phyloP scores from a whole-genome alignment of 495 filamentous ascomycete species.

The Sordaria brevicollis region DNA sequence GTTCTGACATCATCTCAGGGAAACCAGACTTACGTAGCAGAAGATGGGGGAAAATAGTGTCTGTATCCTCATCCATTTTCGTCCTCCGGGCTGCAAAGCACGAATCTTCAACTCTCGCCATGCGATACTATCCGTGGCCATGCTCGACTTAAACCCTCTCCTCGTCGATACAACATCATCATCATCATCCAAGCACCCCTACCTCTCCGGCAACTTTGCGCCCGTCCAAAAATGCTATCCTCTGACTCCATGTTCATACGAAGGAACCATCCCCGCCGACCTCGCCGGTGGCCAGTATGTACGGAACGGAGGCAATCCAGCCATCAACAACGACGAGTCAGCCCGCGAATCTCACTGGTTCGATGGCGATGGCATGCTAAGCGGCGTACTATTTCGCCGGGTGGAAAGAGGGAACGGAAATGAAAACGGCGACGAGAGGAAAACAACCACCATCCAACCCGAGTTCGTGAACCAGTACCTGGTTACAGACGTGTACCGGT shows the following conservation, averaged over 20 bases:
- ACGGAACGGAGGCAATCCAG: constrained; percentile 57
- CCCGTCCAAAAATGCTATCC: constrained; percentile 41
- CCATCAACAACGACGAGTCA: constrained; percentile 48
- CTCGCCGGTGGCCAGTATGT: constrained; percentile 56
- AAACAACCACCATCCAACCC: constrained; percentile 29
- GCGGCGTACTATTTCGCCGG: constrained; percentile 47
- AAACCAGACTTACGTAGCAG: not conserved
- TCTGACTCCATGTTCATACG: constrained; percentile 40
- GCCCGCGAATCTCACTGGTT: constrained; percentile 55
- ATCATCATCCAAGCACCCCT: constrained; percentile 11
- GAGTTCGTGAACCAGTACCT: constrained; percentile 56
- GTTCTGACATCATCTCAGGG: not conserved
- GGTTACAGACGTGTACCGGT: constrained; percentile 50
- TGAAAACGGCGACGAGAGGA: no score
- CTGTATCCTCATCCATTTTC: not conserved
- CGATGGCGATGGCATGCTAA: constrained; percentile 63
- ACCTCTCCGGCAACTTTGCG: constrained; percentile 54
- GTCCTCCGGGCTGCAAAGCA: not conserved
- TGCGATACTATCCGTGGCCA: not conserved
- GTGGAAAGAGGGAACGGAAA: constrained; percentile 3
- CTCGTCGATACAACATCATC: not conserved
- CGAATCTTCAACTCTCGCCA: not conserved
- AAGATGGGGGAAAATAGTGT: not conserved
- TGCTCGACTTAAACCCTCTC: not conserved
- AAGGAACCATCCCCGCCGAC: constrained; percentile 46